These are phyloP conservation scores for Kodamaea sp. DNA, from an alignment of 1,139 yeast species.

Conservation along the genomic window DNA sequence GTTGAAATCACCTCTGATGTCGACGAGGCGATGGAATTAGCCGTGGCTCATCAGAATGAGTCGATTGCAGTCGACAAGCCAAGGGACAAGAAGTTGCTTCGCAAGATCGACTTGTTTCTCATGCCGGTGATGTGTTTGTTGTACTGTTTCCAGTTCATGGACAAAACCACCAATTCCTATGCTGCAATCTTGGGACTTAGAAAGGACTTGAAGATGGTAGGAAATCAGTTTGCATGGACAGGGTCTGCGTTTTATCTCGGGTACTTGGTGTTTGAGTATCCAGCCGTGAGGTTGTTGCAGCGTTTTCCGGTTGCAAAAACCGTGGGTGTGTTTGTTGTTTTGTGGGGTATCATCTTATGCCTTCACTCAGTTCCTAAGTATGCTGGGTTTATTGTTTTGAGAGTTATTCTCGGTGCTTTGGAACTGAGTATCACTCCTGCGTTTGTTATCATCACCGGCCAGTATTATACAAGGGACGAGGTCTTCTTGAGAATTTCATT, in stretches of 20 bases:
- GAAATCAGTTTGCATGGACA: conserved; percentile 19
- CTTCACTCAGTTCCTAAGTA: conserved; percentile 8
- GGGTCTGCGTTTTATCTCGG: conserved; percentile 17
- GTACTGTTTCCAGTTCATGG: conserved; percentile 65
- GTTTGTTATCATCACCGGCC: conserved; percentile 9
- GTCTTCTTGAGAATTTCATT: conserved; percentile 24
- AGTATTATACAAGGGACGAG: conserved; percentile 17
- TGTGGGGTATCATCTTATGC: conserved; percentile 13
- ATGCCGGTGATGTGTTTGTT: conserved; percentile 56
- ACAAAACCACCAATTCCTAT: conserved; percentile 55
- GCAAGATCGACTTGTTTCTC: conserved; percentile 54
- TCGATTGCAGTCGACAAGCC: conserved; percentile 8
- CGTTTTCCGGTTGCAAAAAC: conserved; percentile 8
- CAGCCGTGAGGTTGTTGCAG: conserved; percentile 7
- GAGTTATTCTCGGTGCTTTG: conserved; percentile 7
- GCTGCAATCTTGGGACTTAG: conserved; percentile 58
- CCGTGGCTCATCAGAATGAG: too few relatives aligned
- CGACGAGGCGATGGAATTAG: too few relatives aligned
- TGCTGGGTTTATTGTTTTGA: conserved; percentile 6
- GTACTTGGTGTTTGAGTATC: conserved; percentile 8
- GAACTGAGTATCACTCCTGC: conserved; percentile 9
- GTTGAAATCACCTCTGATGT: too few relatives aligned
- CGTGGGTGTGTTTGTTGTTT: conserved; percentile 30
- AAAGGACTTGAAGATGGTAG: conserved; percentile 15
- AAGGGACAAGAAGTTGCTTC: conserved; percentile 24